phyloP scores from a whole-genome alignment of 2,329 filamentous ascomycete species.

The Pseudogymnoascus sp. region DNA sequence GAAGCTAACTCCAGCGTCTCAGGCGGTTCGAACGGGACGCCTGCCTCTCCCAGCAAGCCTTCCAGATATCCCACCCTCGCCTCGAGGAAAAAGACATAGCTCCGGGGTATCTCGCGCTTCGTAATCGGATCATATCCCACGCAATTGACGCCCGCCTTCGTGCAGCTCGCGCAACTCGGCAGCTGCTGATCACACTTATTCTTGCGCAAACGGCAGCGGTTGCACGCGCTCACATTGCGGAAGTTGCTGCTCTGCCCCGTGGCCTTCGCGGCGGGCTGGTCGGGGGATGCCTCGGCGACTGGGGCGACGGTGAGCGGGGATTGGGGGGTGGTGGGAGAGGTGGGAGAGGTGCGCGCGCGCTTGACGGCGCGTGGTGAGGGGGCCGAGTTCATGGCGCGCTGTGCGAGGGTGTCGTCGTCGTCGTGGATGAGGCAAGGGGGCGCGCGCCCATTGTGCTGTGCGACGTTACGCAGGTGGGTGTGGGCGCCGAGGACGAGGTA shows the following conservation, averaged over 20 bases:
- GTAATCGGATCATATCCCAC: slow-evolving; percentile 96
- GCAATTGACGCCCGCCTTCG: slow-evolving; percentile 85
- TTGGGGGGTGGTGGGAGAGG: background rate
- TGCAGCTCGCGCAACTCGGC: slow-evolving; percentile 83
- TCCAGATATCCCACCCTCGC: slow-evolving; percentile 79
- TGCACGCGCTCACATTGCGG: slow-evolving; percentile 88
- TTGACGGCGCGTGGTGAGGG: slow-evolving; percentile 2
- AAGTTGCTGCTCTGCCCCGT: slow-evolving; percentile 58
- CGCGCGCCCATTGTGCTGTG: slow-evolving; percentile 2
- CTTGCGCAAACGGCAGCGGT: slow-evolving; percentile 84
- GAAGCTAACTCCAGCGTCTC: slow-evolving; percentile 59
- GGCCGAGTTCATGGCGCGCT: background rate
- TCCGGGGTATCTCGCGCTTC: slow-evolving; percentile 83
- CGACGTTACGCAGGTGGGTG: background rate
- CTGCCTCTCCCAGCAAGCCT: slow-evolving; percentile 58
- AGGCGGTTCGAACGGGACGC: slow-evolving; percentile 64
- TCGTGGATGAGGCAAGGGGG: background rate
- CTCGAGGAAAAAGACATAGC: slow-evolving; percentile 93
- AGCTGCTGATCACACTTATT: slow-evolving; percentile 92
- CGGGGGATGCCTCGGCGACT: background rate
- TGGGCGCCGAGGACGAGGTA: background rate
- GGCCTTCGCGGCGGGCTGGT: slow-evolving; percentile 32
- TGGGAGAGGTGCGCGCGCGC: background rate
- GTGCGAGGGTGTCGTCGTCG: background rate
- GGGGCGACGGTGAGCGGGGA: background rate